A percentile compares a stretch with the other conserved stretches of the same genome.
Conservation (phyloP, 805 yeast species). For the Teunomyces gatunensis region DNA sequence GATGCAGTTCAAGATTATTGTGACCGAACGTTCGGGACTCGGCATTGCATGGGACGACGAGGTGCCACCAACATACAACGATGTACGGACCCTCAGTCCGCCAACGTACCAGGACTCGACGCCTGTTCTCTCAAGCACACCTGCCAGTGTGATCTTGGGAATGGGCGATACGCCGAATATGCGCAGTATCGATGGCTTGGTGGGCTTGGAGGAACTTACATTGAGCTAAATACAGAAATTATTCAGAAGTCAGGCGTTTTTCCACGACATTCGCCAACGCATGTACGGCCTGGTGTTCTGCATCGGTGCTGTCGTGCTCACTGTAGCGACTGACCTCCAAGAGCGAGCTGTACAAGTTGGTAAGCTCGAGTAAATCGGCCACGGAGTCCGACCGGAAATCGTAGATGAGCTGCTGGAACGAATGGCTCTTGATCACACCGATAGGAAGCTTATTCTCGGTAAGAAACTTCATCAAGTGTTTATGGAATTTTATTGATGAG, state of each 20-base stretch:
- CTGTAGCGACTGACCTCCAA: slow-evolving; percentile 28
- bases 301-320: slow-evolving; percentile 3
- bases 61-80: slow-evolving; percentile 94
- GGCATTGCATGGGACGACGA: slow-evolving; percentile 99
- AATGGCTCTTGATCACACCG: slow-evolving; percentile 45
- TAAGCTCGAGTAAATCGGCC: slow-evolving; percentile 45
- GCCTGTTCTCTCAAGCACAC: slow-evolving; percentile 9
- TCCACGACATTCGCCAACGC: slow-evolving; percentile 13
- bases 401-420: slow-evolving; percentile 51
- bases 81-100: slow-evolving; percentile 79
- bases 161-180: slow-evolving; percentile 41
- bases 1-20: slow-evolving; percentile 84
- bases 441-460: slow-evolving; percentile 53
- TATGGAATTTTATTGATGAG: slow-evolving; percentile 46
- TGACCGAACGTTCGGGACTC: slow-evolving; percentile 89
- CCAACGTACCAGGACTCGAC: slow-evolving; percentile 58
- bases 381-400: slow-evolving; percentile 50
- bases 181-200: slow-evolving; percentile 26
- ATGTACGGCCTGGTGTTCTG: slow-evolving; percentile 10
- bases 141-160: slow-evolving; percentile 40
- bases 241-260: slow-evolving; percentile 6
- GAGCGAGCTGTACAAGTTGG: slow-evolving; percentile 42
- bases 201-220: slow-evolving; percentile 28
- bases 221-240: not conserved
- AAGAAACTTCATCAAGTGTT: slow-evolving; percentile 48